phyloP scores from a whole-genome alignment of 1,284 basidiomycete species.

The Papiliotrema laurentii region DNA sequence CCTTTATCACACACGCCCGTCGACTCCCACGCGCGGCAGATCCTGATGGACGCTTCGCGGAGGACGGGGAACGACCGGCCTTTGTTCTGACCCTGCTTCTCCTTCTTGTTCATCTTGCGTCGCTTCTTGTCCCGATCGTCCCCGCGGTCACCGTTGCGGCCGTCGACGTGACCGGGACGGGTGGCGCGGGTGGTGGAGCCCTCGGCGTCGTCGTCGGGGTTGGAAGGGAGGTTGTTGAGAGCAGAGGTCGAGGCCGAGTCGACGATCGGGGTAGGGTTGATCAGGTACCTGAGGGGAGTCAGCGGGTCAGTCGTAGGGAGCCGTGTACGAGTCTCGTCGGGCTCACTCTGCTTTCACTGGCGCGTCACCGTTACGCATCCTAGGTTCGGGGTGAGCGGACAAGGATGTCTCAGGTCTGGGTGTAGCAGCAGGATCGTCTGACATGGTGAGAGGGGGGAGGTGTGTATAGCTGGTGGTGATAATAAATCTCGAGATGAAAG shows the following conservation, averaged over 20 bases:
- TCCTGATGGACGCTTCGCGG: constrained; percentile 29
- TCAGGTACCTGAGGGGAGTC: constrained; percentile 55
- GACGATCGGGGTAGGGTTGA: constrained; percentile 50
- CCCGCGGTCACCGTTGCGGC: constrained; percentile 11
- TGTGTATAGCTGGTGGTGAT: neutral
- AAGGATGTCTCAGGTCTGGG: constrained; percentile 22
- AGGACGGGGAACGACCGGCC: constrained; percentile 50
- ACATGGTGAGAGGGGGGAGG: constrained; percentile 8
- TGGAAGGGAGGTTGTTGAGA: constrained; percentile 13
- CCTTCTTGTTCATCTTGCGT: constrained; percentile 61
- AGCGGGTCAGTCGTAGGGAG: neutral
- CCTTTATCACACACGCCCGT: constrained; percentile 24
- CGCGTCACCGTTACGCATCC: constrained; percentile 57
- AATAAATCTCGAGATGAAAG: neutral
- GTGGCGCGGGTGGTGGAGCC: constrained; percentile 53
- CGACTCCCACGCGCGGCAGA: constrained; percentile 40
- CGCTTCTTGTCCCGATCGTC: constrained; percentile 27
- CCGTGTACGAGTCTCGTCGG: neutral
- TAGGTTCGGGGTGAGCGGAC: constrained; percentile 14
- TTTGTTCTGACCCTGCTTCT: constrained; percentile 71
- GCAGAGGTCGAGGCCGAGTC: constrained; percentile 44
- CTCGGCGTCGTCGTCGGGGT: constrained; percentile 67
- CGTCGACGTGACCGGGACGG: constrained; percentile 28
- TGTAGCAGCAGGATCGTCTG: constrained; percentile 14
- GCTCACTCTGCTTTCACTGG: constrained; percentile 70